Evolutionary conservation across 1,139 yeast genomes (phyloP).

Genomic region (Sugiyamaella novakii): DNA sequence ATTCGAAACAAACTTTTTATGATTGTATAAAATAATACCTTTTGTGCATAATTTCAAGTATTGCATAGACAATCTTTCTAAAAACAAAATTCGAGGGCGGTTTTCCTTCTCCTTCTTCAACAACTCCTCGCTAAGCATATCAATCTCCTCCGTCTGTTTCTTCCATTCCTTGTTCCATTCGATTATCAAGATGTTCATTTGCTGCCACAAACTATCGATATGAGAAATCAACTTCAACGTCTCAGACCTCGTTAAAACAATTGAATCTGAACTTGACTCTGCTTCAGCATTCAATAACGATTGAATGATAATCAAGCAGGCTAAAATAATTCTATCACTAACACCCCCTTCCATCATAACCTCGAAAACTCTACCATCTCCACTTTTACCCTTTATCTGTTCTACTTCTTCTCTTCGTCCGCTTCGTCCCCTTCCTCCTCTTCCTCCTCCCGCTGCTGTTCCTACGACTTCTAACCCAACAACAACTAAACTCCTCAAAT

Average conservation of each 20-base stretch:
- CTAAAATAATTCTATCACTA: not conserved
- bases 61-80: too few relatives aligned
- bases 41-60: slow-evolving; percentile 5
- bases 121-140: too few relatives aligned
- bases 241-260: slow-evolving; percentile 2
- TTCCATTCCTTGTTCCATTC: not conserved
- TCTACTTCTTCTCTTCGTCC: not conserved
- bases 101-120: too few relatives aligned
- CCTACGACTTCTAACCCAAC: not conserved
- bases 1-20: slow-evolving; percentile 4
- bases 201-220: slow-evolving; percentile 12
- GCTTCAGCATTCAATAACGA: slow-evolving; percentile 7
- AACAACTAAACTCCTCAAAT: not conserved
- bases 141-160: not conserved
- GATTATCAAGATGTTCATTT: not conserved
- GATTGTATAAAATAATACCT: not conserved
- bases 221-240: not conserved
- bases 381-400: not conserved
- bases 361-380: not conserved
- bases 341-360: not conserved
- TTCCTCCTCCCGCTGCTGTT: not conserved
- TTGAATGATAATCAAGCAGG: slow-evolving; percentile 6
- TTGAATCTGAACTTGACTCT: slow-evolving; percentile 1
- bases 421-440: too few relatives aligned
- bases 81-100: too few relatives aligned